Base-by-base conservation (phyloP, 2,329 filamentous ascomycete genomes). In the Cytospora chrysosperma region DNA sequence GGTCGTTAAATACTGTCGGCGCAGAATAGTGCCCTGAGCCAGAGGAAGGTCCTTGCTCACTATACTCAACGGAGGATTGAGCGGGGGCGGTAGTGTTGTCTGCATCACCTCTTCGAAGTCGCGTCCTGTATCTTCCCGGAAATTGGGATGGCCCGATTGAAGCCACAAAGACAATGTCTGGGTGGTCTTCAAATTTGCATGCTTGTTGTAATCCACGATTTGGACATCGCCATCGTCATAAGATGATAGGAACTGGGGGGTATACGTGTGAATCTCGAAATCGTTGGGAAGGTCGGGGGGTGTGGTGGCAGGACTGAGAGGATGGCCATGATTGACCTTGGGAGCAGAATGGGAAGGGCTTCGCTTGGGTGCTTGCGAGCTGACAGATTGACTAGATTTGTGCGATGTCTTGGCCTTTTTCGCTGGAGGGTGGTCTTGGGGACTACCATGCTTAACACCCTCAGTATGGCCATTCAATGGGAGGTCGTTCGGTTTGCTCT, bases 331-430 rank as follows among this genome's bases (percentile, higher is more conserved):
- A 79, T 88, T 74, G 72, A 82, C 67, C 77, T 88, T 76, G 77
- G 86, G 74, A 72, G 89, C 92, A 61, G 84, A 82, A 65, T 87
- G 84, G 2, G 84, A 84, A 61, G 90, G 84, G 64, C 86, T 87
- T 64, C 88, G 85, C 70, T 89, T 86, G 52, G 85, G 79, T 28
- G 85, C 81, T 57, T 88, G 80, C n/a, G 88, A 89, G 69, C 86
- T 88, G 67, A 91, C 79, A 1, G 93, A 96, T 64, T 89, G 88
- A 34, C 88, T 93, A 0, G 90, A 77, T 67, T 90, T 90, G 78
- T 97, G 94, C 55, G 84, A 87, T n/a, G 84, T 88, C 76, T 96
- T 97, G 1, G 88, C 74, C 71, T 92, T 93, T 76, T 97, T 97
- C 47, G 86, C 75, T 2, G 89, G 85, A 51, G 87, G 87, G 8